Evolutionary conservation across 1,284 basidiomycete species (phyloP).

Genomic region (Puccinia hordei): DNA sequence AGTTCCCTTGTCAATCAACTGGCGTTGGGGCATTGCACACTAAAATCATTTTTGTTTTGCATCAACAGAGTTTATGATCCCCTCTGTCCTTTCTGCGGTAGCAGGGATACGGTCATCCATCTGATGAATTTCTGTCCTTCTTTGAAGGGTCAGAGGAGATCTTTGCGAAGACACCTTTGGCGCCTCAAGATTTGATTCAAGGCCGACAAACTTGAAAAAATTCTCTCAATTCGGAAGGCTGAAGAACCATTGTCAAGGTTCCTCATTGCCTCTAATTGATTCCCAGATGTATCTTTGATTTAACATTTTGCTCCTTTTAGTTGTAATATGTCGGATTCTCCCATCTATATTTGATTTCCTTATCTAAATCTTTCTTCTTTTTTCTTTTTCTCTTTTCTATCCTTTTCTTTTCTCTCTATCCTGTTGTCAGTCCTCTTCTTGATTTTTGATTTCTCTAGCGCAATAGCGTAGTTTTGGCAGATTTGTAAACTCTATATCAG

Average conservation of each 20-base stretch:
- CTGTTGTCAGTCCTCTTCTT: no score
- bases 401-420: no score
- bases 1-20: neutral
- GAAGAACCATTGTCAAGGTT: neutral
- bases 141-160: neutral
- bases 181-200: neutral
- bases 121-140: neutral
- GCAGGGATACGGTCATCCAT: conserved; percentile 5
- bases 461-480: no score
- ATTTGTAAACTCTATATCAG: no score
- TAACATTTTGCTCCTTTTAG: no score
- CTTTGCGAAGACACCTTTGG: neutral
- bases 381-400: no score
- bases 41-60: neutral
- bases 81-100: neutral
- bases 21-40: no score
- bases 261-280: neutral
- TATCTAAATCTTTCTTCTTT: no score
- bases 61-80: neutral
- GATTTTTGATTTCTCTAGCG: no score
- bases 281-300: neutral
- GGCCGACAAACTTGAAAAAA: neutral
- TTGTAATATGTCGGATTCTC: no score
- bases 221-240: neutral
- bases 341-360: no score